Base-by-base conservation (phyloP, 75 land plant genomes). In the Cunninghamia lanceolata region DNA sequence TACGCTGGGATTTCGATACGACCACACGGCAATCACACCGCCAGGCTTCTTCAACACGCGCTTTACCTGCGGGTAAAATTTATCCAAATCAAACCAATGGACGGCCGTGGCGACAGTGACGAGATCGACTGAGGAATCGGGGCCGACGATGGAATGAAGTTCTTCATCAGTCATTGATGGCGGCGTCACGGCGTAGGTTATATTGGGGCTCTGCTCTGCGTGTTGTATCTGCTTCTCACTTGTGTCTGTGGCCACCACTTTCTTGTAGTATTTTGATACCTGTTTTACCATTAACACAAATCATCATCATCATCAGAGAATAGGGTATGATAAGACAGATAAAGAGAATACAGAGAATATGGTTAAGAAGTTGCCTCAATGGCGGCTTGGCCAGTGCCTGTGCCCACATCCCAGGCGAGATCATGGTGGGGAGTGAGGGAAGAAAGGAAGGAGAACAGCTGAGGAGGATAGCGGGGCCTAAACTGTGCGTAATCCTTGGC, bases 21-120 rank as follows among this genome's bases (percentile, higher is more conserved):
- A 87, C 98, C 98, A 96, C 2, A 91, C 96, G 53, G 96, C 96
- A 36, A 96, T 39, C 15, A 95, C 95, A 0, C 78, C 78, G 36
- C 78, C 78, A 2, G 78, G 78, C 36, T 75, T 75, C 38, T 35
- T 34, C 78, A 75, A 15, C 17, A 75, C 15, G 40, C 40, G 38
- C 14, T 75, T 75, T 0, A 75, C 78, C 30, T 91, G 93, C 17
- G 63, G 54, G 92, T 91, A 96, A 88, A 95, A 95, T 77, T 50
- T 38, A 17, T 94, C 91, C 56, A 87, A 91, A 89, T 96, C 92
- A 84, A 96, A 93, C 96, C 96, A 96, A 90, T 96, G 96, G 73
- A 96, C 68, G 40, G 98, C 93, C 77, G 89, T 89, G 21, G 94
- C 96, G 15, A 91, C 89, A 4, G 92, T 94, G 54, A 95, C 94